Base-by-base conservation (phyloP, 2,329 filamentous ascomycete genomes). In the Botrytis porri region DNA sequence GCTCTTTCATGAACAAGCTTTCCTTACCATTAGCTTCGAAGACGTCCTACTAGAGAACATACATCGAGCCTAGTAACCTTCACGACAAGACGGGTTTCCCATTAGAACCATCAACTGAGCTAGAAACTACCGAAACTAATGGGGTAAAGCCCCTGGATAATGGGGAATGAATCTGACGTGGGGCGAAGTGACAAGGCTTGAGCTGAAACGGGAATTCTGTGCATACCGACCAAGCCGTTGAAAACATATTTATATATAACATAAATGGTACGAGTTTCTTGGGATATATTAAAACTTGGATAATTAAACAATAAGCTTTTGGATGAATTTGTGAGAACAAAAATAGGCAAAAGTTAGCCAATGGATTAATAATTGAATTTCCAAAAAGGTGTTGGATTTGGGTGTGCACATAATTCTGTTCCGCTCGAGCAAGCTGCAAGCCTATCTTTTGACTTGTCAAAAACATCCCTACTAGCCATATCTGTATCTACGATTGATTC, bases 321-420 rank as follows among this genome's bases (percentile, higher is more conserved):
- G 48, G 12, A 51, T n/a, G 7, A n/a, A 0, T 7, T 0, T 1
- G 0, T n/a, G 10, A 14, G 25, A 16, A n/a, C 10, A n/a, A n/a
- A n/a, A 51, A 51, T n/a, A 51, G 48, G 16, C 7, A n/a, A 14
- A 51, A 51, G n/a, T 51, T 3, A n/a, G 12, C 25, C 48, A 7
- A 7, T 7, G 12, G 48, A 54, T n/a, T n/a, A n/a, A 54, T 16
- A n/a, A 54, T n/a, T n/a, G 5, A 54, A 54, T 54, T 54, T n/a
- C 25, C 4, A n/a, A n/a, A 54, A 54, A n/a, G 48, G 48, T n/a
- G 25, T 14, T 16, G 6, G 25, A 14, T 54, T 16, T 54, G 14
- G 45, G 12, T 16, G 25, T n/a, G 48, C 14, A 29, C n/a, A 9
- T n/a, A 57, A 57, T 57, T 29, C 14, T 18, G 4, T n/a, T 54